Evolutionary conservation across 2,329 filamentous ascomycete genomes (phyloP), one percentile per base, ranked within the genome.

Genomic region (Cercospora beticola): DNA sequence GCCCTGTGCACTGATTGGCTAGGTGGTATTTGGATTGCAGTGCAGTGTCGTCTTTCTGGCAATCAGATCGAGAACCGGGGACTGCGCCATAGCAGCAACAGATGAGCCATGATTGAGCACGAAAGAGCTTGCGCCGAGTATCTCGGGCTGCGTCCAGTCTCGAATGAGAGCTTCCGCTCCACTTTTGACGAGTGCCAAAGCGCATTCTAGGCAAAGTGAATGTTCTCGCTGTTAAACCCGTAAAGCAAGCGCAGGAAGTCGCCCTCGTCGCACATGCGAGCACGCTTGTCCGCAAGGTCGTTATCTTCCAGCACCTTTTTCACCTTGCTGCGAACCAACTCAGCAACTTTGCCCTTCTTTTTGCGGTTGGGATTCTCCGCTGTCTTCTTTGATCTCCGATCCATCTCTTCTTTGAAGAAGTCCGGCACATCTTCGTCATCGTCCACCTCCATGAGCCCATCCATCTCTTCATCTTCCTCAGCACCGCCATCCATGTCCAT

Each of bases 141-240:
- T 28, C 21, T 12, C 49, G n/a, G 5, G 5, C 0, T 26, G 4
- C n/a, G 21, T 54, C 18, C 21, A 23, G 21, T 54, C 23, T 21
- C 23, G 49, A 26, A 0, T 23, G 21, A 56, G 16, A 43, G 6
- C 36, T 40, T 54, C 12, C 23, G 4, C 12, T 28, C 12, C 49
- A 28, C 7, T 14, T 16, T 30, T 23, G 23, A 26, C 1, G 12
- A 26, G n/a, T 10, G 23, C 1, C 23, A 16, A 5, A 56, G 49
- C 23, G 23, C 23, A 56, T 2, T 10, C 68, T 62, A 93, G 70
- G 88, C 91, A 79, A 98, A 98, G 82, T 97, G 94, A 68, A 98
- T 94, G 30, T 93, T 93, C 78, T 97, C 92, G 73, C 92, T 88
- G 78, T 97, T 97, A 80, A 97, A 97, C 1, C 91, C 90, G 79